Evolutionary conservation across 495 filamentous ascomycete genomes (phyloP).

Genomic region (Xylaria acuta): DNA sequence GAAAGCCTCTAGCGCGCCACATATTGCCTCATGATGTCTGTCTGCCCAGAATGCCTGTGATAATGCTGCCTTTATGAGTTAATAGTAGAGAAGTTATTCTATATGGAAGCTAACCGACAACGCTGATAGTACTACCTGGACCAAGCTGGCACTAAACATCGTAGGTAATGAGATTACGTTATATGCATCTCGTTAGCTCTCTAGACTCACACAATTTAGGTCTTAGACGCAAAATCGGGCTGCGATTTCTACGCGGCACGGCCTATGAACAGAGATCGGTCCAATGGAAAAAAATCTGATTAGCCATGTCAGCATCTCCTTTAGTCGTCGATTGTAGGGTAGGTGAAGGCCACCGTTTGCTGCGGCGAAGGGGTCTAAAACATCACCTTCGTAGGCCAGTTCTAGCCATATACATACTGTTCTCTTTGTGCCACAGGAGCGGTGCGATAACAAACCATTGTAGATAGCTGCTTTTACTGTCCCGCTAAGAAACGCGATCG

Average conservation of each 20-base stretch:
- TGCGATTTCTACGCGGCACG: too few relatives aligned
- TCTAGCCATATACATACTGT: neutral
- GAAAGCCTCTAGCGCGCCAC: too few relatives aligned
- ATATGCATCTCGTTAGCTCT: too few relatives aligned
- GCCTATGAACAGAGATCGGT: neutral
- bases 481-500: neutral
- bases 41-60: too few relatives aligned
- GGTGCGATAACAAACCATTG: neutral
- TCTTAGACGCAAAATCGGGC: neutral
- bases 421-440: neutral
- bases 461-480: neutral
- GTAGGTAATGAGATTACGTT: too few relatives aligned
- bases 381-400: neutral
- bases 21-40: too few relatives aligned
- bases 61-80: too few relatives aligned
- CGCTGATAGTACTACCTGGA: too few relatives aligned
- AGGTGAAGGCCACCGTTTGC: neutral
- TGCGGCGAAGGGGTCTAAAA: neutral
- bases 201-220: neutral
- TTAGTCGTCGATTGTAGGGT: neutral
- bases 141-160: too few relatives aligned
- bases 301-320: too few relatives aligned
- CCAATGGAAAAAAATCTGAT: neutral
- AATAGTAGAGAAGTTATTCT: too few relatives aligned
- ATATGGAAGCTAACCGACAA: too few relatives aligned